Evolutionary conservation across 1,139 yeast genomes (phyloP).

Genomic region (Nakaseomyces uthaithaninus): DNA sequence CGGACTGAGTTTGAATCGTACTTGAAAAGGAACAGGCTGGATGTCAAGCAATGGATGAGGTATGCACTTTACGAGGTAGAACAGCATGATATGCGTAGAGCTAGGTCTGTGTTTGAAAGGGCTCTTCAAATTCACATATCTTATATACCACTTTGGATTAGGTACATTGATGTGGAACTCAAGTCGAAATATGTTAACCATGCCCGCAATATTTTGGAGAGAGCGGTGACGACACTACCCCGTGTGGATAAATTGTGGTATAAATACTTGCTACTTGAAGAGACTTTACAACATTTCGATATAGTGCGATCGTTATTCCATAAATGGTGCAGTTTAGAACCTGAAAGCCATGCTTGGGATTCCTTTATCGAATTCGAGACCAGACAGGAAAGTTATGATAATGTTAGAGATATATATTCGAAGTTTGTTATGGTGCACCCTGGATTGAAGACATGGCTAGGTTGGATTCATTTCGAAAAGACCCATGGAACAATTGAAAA

Average conservation of each 20-base stretch:
- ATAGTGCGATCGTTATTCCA: slow-evolving; percentile 63
- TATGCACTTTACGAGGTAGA: slow-evolving; percentile 85
- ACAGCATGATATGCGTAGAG: slow-evolving; percentile 68
- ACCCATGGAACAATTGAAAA: slow-evolving; percentile 42
- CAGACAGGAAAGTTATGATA: slow-evolving; percentile 46
- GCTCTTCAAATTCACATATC: slow-evolving; percentile 73
- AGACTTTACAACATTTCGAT: slow-evolving; percentile 55
- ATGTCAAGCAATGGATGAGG: slow-evolving; percentile 83
- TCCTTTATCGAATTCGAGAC: slow-evolving; percentile 67
- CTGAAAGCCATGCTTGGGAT: slow-evolving; percentile 55
- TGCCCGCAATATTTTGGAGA: slow-evolving; percentile 75
- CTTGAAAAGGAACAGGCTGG: slow-evolving; percentile 69
- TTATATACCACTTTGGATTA: slow-evolving; percentile 76
- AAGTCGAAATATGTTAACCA: slow-evolving; percentile 69
- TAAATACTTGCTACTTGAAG: slow-evolving; percentile 74
- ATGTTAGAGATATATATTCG: slow-evolving; percentile 50
- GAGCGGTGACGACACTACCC: slow-evolving; percentile 71
- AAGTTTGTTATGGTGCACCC: slow-evolving; percentile 52
- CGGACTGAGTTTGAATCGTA: slow-evolving; percentile 82
- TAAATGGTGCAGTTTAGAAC: slow-evolving; percentile 76
- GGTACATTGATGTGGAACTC: slow-evolving; percentile 73
- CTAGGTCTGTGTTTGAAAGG: slow-evolving; percentile 81
- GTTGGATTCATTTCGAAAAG: slow-evolving; percentile 54
- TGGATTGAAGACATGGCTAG: slow-evolving; percentile 51
- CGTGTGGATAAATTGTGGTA: slow-evolving; percentile 83